Evolutionary conservation across 305 asterid species (phyloP).

Genomic region (Fraxinus xanthoxyloides): DNA sequence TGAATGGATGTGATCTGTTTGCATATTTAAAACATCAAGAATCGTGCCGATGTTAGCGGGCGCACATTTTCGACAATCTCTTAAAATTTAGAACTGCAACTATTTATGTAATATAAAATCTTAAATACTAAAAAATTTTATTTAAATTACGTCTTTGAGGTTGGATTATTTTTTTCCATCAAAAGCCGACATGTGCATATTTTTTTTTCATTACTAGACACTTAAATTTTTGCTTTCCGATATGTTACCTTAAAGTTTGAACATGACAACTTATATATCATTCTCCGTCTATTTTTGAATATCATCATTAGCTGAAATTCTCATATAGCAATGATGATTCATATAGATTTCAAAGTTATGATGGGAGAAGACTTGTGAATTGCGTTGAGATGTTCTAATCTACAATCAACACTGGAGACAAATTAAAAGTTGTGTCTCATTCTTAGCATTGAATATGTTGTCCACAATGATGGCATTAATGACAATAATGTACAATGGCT

Average conservation of each 20-base stretch:
- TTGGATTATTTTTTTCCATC: not conserved
- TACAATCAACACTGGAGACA: not conserved
- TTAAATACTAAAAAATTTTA: too few species aligned
- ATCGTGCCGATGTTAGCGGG: not conserved
- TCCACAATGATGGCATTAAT: not conserved
- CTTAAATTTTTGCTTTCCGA: not conserved
- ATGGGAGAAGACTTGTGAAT: not conserved
- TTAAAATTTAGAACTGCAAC: not conserved
- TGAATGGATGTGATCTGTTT: not conserved
- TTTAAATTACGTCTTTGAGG: not conserved
- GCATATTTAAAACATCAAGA: not conserved
- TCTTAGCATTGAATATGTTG: not conserved
- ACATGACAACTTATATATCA: not conserved
- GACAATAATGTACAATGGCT: not conserved
- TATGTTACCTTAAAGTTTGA: not conserved
- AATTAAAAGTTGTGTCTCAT: not conserved
- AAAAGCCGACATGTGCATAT: not conserved
- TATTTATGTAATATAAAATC: not conserved
- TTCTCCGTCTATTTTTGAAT: not conserved
- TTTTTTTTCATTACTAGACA: not conserved
- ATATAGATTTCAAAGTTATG: not conserved
- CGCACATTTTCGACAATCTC: not conserved
- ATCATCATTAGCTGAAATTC: not conserved
- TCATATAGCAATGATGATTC: not conserved
- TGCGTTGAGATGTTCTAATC: not conserved